Evolutionary conservation across 805 yeast species (phyloP), one percentile per base, ranked within the genome.

Genomic region (Vanderwaltozyma polyspora): DNA sequence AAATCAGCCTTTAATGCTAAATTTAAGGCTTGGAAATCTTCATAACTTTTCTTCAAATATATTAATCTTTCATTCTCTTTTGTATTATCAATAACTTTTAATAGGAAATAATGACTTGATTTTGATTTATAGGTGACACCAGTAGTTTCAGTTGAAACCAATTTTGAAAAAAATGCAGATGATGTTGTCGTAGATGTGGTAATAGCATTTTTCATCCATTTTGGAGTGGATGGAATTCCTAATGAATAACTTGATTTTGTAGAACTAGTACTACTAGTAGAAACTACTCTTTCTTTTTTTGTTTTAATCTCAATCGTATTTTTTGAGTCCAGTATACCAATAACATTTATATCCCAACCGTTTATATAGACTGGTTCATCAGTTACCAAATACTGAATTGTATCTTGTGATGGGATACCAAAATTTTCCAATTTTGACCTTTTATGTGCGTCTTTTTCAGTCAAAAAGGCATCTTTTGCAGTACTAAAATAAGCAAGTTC

Each of bases 11-110:
- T 68, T 35, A 86, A 56, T 12, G 51, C 48, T 19, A 60, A 56
- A 37, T 78, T 74, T 23, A 89, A 60, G 6, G 58, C 60, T 38
- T 66, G 67, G 54, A 89, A 89, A 14, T 83, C 84, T 2, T 70
- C 58, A 52, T 83, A 89, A 8, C 79, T 33, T 18, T 28, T 28
- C 25, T 28, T 27, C 13, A 28, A 22, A 25, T 18, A 25, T 12
- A n/a, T 30, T 29, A 28, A 24, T 15, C 28, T 49, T 1, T 57
- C 59, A 1, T 53, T 49, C 1, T 56, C 42, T 5, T 40, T 38
- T 29, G 59, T 48, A 22, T 57, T 55, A n/a, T n/a, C n/a, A 9
- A 54, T 59, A 2, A 70, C 65, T 37, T 68, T 65, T 10, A 78
- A 49, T 1, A 79, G 60, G 44, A 76, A 79, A 38, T 63, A 59